Evolutionary conservation across 352 stramenopile genomes (phyloP).

Genomic region (Pythium aphanidermatum): DNA sequence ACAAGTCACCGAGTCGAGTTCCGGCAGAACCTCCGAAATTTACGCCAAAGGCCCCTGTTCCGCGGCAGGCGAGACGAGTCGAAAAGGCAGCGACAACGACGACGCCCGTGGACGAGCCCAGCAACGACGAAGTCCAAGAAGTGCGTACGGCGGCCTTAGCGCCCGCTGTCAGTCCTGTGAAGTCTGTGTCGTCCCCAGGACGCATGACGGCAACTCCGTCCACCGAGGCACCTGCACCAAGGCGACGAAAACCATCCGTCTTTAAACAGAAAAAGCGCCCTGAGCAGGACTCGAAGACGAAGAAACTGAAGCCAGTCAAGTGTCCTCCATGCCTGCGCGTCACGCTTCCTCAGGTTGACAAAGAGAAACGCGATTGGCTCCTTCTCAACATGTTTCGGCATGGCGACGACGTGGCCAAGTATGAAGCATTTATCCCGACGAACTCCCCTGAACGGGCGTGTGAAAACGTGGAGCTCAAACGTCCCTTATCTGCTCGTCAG

Average conservation of each 20-base stretch:
- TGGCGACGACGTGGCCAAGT: slow-evolving; percentile 56
- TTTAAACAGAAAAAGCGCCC: slow-evolving; percentile 32
- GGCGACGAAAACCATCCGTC: slow-evolving; percentile 36
- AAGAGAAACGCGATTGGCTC: slow-evolving; percentile 69
- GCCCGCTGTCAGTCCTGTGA: too few relatives aligned
- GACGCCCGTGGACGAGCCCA: too few relatives aligned
- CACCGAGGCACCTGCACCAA: slow-evolving; percentile 6
- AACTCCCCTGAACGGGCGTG: not conserved
- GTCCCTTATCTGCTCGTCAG: slow-evolving; percentile 9
- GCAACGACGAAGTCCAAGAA: too few relatives aligned
- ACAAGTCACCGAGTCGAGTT: too few relatives aligned
- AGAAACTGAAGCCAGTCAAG: slow-evolving; percentile 42
- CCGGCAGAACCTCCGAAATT: slow-evolving; percentile 3
- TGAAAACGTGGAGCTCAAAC: slow-evolving; percentile 9
- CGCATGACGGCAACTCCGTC: too few relatives aligned
- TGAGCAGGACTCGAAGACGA: slow-evolving; percentile 8
- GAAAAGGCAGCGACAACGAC: too few relatives aligned
- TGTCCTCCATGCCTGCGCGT: slow-evolving; percentile 45
- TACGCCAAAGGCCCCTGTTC: slow-evolving; percentile 6
- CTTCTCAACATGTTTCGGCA: slow-evolving; percentile 79
- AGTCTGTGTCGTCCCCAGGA: too few relatives aligned
- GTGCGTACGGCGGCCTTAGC: too few relatives aligned
- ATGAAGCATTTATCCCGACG: slow-evolving; percentile 50
- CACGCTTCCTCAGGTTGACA: slow-evolving; percentile 42
- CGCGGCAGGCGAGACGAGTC: too few relatives aligned